Percentiles rank a stretch among this genome's conserved stretches.
phyloP scores from a whole-genome alignment of 441 rosid species.

The Syzygium syzygioides region DNA sequence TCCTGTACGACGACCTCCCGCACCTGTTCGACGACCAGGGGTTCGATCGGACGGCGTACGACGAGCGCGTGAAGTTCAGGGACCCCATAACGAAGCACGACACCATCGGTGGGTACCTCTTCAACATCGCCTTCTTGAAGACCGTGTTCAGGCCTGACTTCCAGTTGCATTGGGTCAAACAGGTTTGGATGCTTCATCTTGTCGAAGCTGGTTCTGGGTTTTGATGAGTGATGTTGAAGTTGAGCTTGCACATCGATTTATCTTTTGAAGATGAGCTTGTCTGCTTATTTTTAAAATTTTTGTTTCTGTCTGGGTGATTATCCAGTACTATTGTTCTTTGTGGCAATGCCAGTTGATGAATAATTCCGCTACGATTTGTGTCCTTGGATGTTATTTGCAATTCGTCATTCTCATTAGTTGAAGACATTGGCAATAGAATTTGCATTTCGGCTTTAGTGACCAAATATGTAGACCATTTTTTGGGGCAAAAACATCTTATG shows the following conservation, averaged over 20 bases:
- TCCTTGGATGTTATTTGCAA: not conserved
- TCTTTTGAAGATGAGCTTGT: too few relatives aligned
- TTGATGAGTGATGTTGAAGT: not conserved
- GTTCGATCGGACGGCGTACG: slow-evolving; percentile 73
- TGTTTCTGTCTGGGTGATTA: not conserved
- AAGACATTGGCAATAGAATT: not conserved
- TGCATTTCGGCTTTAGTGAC: not conserved
- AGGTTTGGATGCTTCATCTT: slow-evolving; percentile 23
- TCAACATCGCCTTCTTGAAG: slow-evolving; percentile 69
- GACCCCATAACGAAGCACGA: slow-evolving; percentile 86
- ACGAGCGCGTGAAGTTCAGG: slow-evolving; percentile 69
- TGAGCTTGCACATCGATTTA: too few relatives aligned
- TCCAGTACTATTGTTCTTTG: not conserved
- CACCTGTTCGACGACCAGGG: slow-evolving; percentile 87
- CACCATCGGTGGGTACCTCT: slow-evolving; percentile 51
- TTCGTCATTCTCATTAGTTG: not conserved
- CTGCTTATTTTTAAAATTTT: not conserved
- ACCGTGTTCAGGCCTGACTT: slow-evolving; percentile 53
- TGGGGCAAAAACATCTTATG: not conserved
- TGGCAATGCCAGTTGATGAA: not conserved
- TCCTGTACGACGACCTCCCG: slow-evolving; percentile 71
- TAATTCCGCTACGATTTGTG: not conserved
- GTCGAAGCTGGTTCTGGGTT: not conserved
- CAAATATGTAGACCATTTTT: not conserved
- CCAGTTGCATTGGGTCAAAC: slow-evolving; percentile 68